A percentile compares a stretch with the other conserved stretches of the same genome.
These are phyloP conservation scores for Lipomyces yamanashiensis DNA, from an alignment of 805 yeast species.

Conservation along the genomic window DNA sequence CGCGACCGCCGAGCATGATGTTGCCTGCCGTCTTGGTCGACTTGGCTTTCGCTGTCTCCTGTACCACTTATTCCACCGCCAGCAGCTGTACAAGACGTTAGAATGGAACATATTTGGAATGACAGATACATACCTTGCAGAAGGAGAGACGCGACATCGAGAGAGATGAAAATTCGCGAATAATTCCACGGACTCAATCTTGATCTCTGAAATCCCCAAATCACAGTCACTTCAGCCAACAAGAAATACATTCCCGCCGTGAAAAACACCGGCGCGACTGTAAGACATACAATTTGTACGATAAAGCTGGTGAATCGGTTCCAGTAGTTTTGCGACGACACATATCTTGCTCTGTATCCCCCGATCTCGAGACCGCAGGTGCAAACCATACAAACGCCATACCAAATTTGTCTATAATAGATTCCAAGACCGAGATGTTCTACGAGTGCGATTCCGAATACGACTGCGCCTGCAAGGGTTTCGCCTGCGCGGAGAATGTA, in stretches of 20 bases:
- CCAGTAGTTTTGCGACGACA: constrained; percentile 46
- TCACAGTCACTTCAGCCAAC: constrained; percentile 66
- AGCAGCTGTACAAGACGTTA: neutral
- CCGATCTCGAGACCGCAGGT: constrained; percentile 60
- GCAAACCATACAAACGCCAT: constrained; percentile 58
- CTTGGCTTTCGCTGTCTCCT: constrained; percentile 42
- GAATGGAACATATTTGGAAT: neutral
- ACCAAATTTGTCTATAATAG: constrained; percentile 65
- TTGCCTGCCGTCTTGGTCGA: constrained; percentile 59
- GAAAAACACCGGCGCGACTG: constrained; percentile 80
- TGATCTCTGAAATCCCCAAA: constrained; percentile 60
- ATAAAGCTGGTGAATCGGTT: constrained; percentile 52
- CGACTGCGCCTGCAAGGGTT: constrained; percentile 59
- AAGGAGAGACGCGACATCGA: constrained; percentile 66
- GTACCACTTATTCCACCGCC: constrained; percentile 71
- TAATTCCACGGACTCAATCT: constrained; percentile 60
- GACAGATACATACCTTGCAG: constrained; percentile 52
- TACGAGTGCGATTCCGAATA: constrained; percentile 56
- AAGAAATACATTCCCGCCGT: constrained; percentile 83
- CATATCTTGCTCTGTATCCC: constrained; percentile 68
- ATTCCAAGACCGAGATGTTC: constrained; percentile 52
- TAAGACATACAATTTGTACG: constrained; percentile 69
- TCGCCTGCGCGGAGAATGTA: constrained; percentile 58
- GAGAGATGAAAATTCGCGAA: constrained; percentile 64
- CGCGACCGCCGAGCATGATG: constrained; percentile 77